phyloP scores from a whole-genome alignment of 805 yeast species.

The Metschnikowia proteae region DNA sequence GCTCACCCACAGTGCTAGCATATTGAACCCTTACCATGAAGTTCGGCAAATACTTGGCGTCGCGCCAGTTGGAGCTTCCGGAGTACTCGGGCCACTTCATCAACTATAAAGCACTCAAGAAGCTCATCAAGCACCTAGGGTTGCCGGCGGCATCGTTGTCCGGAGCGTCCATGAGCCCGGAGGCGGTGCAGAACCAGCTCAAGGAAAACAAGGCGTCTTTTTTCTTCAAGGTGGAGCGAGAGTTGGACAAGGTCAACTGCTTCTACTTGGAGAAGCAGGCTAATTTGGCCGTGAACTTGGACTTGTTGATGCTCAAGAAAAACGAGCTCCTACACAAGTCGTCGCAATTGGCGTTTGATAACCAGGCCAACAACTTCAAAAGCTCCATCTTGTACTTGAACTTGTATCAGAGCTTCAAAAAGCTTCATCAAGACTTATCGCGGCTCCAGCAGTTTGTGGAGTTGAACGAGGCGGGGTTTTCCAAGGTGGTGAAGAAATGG shows the following conservation, averaged over 20 bases:
- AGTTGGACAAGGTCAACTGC: conserved; percentile 90
- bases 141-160: conserved; percentile 30
- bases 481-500: conserved; percentile 96
- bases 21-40: conserved; percentile 45
- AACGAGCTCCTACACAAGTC: conserved; percentile 40
- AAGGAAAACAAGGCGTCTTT: conserved; percentile 90
- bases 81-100: conserved; percentile 93
- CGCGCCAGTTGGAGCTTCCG: conserved; percentile 90
- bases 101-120: conserved; percentile 89
- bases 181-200: conserved; percentile 41
- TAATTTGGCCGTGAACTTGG: conserved; percentile 74
- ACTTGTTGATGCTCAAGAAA: conserved; percentile 71
- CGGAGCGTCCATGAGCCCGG: conserved; percentile 20
- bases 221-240: conserved; percentile 88
- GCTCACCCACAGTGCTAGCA: not conserved
- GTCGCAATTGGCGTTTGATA: conserved; percentile 14
- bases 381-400: conserved; percentile 77
- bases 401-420: conserved; percentile 81
- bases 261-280: conserved; percentile 90
- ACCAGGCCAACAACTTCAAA: conserved; percentile 39
- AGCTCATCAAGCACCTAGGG: conserved; percentile 80
- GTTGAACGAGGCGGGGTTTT: conserved; percentile 91
- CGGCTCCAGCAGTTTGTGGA: conserved; percentile 91
- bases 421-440: conserved; percentile 83
- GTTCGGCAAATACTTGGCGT: conserved; percentile 92